Conservation (phyloP, 1,284 basidiomycete genomes). For the Cerioporus squamosus region DNA sequence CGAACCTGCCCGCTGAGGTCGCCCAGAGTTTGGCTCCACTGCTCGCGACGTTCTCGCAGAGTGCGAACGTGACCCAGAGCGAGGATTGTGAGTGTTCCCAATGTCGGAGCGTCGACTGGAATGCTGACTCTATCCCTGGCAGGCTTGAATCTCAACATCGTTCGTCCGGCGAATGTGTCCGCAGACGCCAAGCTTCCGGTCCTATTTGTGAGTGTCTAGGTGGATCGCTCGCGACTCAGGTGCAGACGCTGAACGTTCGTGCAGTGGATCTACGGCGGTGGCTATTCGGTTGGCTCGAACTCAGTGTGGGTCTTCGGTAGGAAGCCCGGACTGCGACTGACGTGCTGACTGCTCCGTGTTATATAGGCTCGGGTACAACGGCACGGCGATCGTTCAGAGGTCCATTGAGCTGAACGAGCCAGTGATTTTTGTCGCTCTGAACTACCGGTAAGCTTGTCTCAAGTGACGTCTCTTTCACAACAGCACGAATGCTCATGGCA, state of each 20-base stretch:
- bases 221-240: too few relatives aligned
- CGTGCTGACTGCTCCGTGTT: neutral
- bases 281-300: neutral
- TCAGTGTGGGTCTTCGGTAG: neutral
- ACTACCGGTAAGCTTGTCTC: neutral
- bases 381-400: constrained; percentile 1
- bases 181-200: constrained; percentile 53
- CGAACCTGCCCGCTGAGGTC: constrained; percentile 23
- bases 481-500: constrained; percentile 4
- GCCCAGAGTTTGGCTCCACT: constrained; percentile 32
- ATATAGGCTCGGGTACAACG: neutral
- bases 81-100: constrained; percentile 4
- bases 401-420: constrained; percentile 12
- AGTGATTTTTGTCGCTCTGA: constrained; percentile 2
- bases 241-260: too few relatives aligned
- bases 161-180: constrained; percentile 45
- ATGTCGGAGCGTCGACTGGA: neutral
- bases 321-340: neutral
- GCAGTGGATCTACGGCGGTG: constrained; percentile 58
- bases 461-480: constrained; percentile 10
- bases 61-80: constrained; percentile 26
- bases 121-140: neutral
- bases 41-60: too few relatives aligned
- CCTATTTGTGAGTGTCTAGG: constrained; percentile 47
- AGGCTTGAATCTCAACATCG: constrained; percentile 62